A percentile compares a stretch with the other conserved stretches of the same genome.
phyloP scores from a whole-genome alignment of 768 basidiomycete genomes.

The Mycena chlorophos region DNA sequence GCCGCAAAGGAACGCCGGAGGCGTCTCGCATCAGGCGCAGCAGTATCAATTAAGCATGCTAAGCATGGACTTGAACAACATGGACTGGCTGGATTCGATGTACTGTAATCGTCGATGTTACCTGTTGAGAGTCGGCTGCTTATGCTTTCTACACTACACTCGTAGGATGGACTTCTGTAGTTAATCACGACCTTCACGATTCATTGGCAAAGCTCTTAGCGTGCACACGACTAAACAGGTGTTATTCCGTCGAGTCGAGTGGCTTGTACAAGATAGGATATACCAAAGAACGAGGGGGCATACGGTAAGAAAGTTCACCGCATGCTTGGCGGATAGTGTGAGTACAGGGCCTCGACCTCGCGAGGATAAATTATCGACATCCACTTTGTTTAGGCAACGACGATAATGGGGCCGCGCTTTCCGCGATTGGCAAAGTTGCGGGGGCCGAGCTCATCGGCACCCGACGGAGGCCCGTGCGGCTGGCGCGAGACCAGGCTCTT shows the following conservation, averaged over 20 bases:
- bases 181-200: neutral
- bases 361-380: conserved; percentile 22
- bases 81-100: neutral
- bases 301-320: conserved; percentile 10
- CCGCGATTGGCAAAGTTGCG: conserved; percentile 82
- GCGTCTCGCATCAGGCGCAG: conserved; percentile 38
- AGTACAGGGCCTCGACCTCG: conserved; percentile 20
- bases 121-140: neutral
- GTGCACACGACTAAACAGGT: neutral
- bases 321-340: conserved; percentile 4
- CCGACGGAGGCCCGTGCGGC: conserved; percentile 85
- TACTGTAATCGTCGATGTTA: neutral
- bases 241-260: neutral
- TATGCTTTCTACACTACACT: neutral
- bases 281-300: conserved; percentile 8
- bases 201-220: neutral
- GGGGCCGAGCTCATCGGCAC: conserved; percentile 82
- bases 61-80: neutral
- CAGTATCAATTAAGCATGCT: conserved; percentile 35
- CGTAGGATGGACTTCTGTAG: neutral
- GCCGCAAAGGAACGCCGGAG: conserved; percentile 39
- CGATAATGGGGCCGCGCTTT: conserved; percentile 4
- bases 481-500: conserved; percentile 56
- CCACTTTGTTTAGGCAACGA: neutral
- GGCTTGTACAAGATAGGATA: neutral